phyloP scores from a whole-genome alignment of 2,329 filamentous ascomycete genomes.

The Sporothrix curviconia region DNA sequence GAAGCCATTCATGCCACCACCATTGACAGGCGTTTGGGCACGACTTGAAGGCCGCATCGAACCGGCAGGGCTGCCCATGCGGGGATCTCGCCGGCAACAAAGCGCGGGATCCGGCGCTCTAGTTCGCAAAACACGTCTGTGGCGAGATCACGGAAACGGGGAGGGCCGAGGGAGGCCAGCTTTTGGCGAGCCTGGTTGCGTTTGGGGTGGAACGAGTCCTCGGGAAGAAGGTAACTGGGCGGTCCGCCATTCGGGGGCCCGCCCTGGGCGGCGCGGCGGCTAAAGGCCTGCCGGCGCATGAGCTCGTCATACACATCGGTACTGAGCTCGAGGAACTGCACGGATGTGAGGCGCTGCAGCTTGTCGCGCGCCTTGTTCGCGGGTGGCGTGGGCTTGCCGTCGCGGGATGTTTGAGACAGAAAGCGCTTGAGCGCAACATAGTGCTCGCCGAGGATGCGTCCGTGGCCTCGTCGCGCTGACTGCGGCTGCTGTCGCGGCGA shows the following conservation, averaged over 20 bases:
- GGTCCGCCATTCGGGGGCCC: slow-evolving; percentile 42
- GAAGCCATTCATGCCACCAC: slow-evolving; percentile 38
- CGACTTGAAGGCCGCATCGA: slow-evolving; percentile 52
- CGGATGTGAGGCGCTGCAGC: slow-evolving; percentile 76
- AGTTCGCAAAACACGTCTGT: slow-evolving; percentile 96
- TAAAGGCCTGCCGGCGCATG: slow-evolving; percentile 70
- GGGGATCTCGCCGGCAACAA: slow-evolving; percentile 64
- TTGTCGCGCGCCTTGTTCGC: slow-evolving; percentile 93
- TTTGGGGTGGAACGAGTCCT: slow-evolving; percentile 88
- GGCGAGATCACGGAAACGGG: slow-evolving; percentile 83
- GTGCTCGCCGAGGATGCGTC: slow-evolving; percentile 66
- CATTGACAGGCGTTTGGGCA: slow-evolving; percentile 57
- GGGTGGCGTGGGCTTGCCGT: slow-evolving; percentile 66
- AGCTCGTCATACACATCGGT: slow-evolving; percentile 97
- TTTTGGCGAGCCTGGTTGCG: slow-evolving; percentile 96
- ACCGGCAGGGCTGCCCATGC: slow-evolving; percentile 62
- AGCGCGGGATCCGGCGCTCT: slow-evolving; percentile 80
- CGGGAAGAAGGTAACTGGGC: slow-evolving; percentile 75
- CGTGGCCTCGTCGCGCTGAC: slow-evolving; percentile 52
- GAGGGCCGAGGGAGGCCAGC: slow-evolving; percentile 78
- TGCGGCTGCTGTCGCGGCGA: slow-evolving; percentile 59
- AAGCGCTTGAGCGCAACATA: slow-evolving; percentile 74
- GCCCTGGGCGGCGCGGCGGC: slow-evolving; percentile 47
- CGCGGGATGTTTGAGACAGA: slow-evolving; percentile 61
- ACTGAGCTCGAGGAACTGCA: slow-evolving; percentile 95